A percentile compares a stretch with the other conserved stretches of the same genome.
phyloP scores from a whole-genome alignment of 352 stramenopile species.

The Globisporangium barbulae region DNA sequence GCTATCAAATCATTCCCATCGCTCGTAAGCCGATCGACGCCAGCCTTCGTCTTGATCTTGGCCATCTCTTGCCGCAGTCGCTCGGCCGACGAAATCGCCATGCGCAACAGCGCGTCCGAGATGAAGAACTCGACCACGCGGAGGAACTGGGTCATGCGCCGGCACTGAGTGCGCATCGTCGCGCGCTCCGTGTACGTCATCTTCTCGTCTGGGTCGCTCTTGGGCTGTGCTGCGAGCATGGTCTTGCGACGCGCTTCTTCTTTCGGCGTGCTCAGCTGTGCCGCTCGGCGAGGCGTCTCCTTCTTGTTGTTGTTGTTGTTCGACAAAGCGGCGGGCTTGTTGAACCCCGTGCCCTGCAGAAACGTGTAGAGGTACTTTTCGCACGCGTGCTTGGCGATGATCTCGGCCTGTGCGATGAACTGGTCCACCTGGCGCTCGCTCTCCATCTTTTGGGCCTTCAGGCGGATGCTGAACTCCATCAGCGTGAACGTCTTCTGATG shows the following conservation, averaged over 20 bases:
- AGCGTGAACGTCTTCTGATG: conserved; percentile 68
- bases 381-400: conserved; percentile 61
- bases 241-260: conserved; percentile 17
- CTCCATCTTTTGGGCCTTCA: conserved; percentile 69
- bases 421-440: conserved; percentile 54
- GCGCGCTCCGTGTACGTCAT: conserved; percentile 96
- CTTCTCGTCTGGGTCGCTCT: conserved; percentile 29
- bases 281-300: background rate
- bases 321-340: conserved; percentile 16
- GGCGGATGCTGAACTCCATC: conserved; percentile 69
- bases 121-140: conserved; percentile 91
- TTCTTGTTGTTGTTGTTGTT: background rate
- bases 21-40: background rate
- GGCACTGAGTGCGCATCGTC: conserved; percentile 88
- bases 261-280: conserved; percentile 14
- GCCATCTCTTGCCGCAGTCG: conserved; percentile 38
- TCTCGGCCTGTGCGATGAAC: conserved; percentile 52
- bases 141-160: conserved; percentile 90
- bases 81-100: conserved; percentile 64
- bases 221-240: conserved; percentile 17
- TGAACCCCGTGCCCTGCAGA: conserved; percentile 54
- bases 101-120: conserved; percentile 64
- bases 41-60: conserved; percentile 30
- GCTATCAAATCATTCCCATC: conserved; percentile 5
- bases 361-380: conserved; percentile 61